Evolutionary conservation across 2,329 filamentous ascomycete genomes (phyloP), one percentile per base, ranked within the genome.

Genomic region (Colletotrichum simmondsii): DNA sequence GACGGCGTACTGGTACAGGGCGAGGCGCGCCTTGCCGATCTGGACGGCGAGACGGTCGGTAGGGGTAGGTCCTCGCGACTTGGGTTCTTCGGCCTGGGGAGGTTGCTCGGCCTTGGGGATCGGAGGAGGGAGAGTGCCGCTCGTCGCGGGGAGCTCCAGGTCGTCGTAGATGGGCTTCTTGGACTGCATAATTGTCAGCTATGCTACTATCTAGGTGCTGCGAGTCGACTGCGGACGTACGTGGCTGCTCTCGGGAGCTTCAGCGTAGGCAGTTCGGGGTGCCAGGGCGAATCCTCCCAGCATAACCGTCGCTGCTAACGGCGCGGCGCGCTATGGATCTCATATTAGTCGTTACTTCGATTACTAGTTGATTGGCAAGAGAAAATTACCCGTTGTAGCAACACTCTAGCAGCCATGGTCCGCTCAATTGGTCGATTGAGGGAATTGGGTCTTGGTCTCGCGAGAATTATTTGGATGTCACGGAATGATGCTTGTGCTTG

Each of bases 31-130:
- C 77, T 88, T 90, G 78, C 94, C 92, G 80, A 99, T 93, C 81
- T 98, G 92, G 42, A 88, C 88, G 72, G 97, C 95, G 49, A 99
- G 90, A 62, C 95, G 93, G 84, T 98, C 95, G 76, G 97, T 98
- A 16, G 95, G 95, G 26, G 95, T 95, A 16, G 94, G 94, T 75
- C 86, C 83, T 73, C 81, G 81, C 61, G 80, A 77, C 69, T 81
- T 79, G 78, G 72, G 65, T 56, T 77, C 76, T 75, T 76, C 59
- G 72, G 77, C 14, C 76, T 74, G 52, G 72, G 74, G 28, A 60
- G 69, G 59, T 82, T 81, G 75, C 82, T 78, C 77, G 70, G 79
- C 80, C 75, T 82, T 82, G 74, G 62, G 77, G 73, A 63, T 76
- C 68, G 65, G 78, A 71, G 59, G 79, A 77, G 77, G 82, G 66